Evolutionary conservation across 2,329 filamentous ascomycete genomes (phyloP), one percentile per base, ranked within the genome.

Genomic region (Echinosphaeria canescens): DNA sequence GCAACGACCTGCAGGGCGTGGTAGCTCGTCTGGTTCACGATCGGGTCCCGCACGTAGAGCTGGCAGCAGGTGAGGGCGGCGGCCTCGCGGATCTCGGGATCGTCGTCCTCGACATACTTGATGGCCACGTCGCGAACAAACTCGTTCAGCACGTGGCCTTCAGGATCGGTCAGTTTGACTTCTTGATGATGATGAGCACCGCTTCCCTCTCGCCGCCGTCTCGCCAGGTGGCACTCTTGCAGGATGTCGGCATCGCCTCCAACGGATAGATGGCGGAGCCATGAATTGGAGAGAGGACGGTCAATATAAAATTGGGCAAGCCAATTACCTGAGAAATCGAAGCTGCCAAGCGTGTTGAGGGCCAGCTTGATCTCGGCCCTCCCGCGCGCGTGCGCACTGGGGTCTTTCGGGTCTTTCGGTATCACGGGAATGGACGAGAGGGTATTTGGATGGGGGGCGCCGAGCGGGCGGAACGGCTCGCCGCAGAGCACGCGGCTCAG

Each of bases 71-170:
- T 99, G 33, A 99, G 59, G 11, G 88, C 84, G 3, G 88, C 85
- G 11, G 88, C 88, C 48, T 92, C 85, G 31, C 88, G 71, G 27
- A 92, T 93, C 35, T 90, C 79, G 0, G 81, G 64, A 39, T 92
- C 90, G 38, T 95, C 85, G 34, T 91, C 88, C 38, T 98, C 85
- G 23, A 98, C 85, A 39, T 93, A 99, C 46, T 85, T 88, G 42
- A 98, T 90, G 4, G 90, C 88, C 26, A 98, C 88, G 43, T 99
- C 88, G 14, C 88, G 78, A 15, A 98, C 88, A 38, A 99, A 99
- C 45, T 99, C 90, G 40, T 99, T 99, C 11, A 99, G 55, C 11
- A 93, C 76, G 41, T 95, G 82, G 2, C 80, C 74, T 33, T 26
- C 24, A 30, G 17, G 26, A 15, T 25, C 26, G 23, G 36, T 42